Evolutionary conservation across 2,329 filamentous ascomycete genomes (phyloP), one percentile per base, ranked within the genome.

Genomic region (Coleophoma cylindrospora): DNA sequence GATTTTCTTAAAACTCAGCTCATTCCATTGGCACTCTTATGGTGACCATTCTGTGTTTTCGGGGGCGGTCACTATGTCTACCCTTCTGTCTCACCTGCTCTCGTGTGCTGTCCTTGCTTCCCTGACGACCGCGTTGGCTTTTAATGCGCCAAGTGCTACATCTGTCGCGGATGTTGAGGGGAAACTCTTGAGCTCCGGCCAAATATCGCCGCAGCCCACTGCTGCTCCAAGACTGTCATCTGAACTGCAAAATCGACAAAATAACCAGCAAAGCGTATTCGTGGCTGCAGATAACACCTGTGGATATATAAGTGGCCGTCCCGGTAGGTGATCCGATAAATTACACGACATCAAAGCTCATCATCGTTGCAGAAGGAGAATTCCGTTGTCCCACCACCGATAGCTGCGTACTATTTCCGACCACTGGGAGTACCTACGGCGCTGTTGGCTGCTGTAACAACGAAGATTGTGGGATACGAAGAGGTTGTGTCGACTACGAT

Each of bases 201-300:
- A 32, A 10, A 40, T 43, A 21, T 27, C 22, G 5, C 72, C 75
- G 4, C 60, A 61, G 52, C 73, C 75, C 27, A 78, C 74, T 9
- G 40, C 61, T 33, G 68, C 69, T 7, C 70, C 73, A 3, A 61
- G 54, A 12, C 48, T 68, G 27, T 59, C 34, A 34, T 50, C 43
- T 40, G 45, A 45, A 34, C 34, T 70, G 12, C 61, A 63, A 33
- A 66, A 57, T 57, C 65, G 63, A 50, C 61, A 63, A 44, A 55
- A 53, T n/a, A 61, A 53, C n/a, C 45, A 37, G 0, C 51, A 62
- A 15, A 72, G 66, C 0, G 66, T 73, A 27, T 65, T 75, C n/a
- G 59, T 74, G 48, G 75, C 69, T 11, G 71, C 73, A 1, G 74
- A 77, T 57, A 74, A 75, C 52, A 76, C 72, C 0, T 79, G 76